Evolutionary conservation across 1,284 basidiomycete species (phyloP), one percentile per base, ranked within the genome.

Genomic region (Cryptococcus depauperatus): DNA sequence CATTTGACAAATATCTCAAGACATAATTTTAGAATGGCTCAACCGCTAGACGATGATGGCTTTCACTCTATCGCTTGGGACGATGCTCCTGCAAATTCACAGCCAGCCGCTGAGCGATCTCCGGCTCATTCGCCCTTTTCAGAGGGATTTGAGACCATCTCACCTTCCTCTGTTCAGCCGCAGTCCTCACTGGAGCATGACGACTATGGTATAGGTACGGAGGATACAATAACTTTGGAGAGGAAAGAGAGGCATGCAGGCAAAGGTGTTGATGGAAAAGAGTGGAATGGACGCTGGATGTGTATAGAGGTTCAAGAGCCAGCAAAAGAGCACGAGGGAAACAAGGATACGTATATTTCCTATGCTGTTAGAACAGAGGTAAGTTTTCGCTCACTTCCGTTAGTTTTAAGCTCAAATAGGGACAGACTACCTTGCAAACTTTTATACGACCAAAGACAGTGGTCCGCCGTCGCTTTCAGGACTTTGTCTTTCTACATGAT

Each of bases 301-400:
- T 76, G 83, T 38, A 85, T 90, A 13, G 77, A 79, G 44, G 88
- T 98, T 50, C 81, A 82, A 61, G 92, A 97, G 63, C 91, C 92
- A 21, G 80, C 90, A 51, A 96, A 95, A 69, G 93, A 97, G 72
- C 79, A 95, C 39, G 84, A 91, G 52, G 90, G 92, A 57, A 92
- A 89, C 37, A 95, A 93, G 73, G 92, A 97, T 67, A 84, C 87
- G 48, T 97, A 90, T 71, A 89, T 97, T 44, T 91, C 88, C 37
- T 98, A 97, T 70, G 76, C 91, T 34, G 88, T 98, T 32, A 78
- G 82, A 23, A 89, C 88, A 35, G 84, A 87, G 79, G 91, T 92
- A 60, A 54, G 76, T 59, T 22, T 28, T 19, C 30, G n/a, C 14
- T 39, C 43, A 32, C 18, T 26, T 19, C 1, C 26, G 32, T 27